phyloP scores from a whole-genome alignment of 768 basidiomycete species.

The Auriculariales sp. region DNA sequence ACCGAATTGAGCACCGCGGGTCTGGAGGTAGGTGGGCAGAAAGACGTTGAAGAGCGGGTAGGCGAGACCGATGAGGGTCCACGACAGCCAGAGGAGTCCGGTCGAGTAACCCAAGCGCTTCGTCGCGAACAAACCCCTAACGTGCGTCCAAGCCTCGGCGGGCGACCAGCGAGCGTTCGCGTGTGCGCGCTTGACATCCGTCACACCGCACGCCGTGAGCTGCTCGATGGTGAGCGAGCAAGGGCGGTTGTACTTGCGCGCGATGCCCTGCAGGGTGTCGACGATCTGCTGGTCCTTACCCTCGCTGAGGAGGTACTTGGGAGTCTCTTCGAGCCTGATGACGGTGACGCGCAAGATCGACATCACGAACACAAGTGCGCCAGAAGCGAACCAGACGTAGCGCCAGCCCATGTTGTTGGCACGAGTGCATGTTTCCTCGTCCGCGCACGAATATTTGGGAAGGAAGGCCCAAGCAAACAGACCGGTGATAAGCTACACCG shows the following conservation, averaged over 20 bases:
- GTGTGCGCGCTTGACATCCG: conserved; percentile 11
- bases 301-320: conserved; percentile 39
- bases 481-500: conserved; percentile 13
- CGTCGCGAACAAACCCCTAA: conserved; percentile 49
- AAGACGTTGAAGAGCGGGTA: conserved; percentile 40
- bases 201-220: conserved; percentile 16
- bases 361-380: conserved; percentile 36
- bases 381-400: conserved; percentile 39
- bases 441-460: conserved; percentile 35
- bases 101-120: conserved; percentile 53
- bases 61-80: conserved; percentile 30
- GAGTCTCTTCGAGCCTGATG: conserved; percentile 41
- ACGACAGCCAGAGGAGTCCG: conserved; percentile 19
- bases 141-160: conserved; percentile 20
- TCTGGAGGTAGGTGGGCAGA: conserved; percentile 32
- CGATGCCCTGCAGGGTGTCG: conserved; percentile 31
- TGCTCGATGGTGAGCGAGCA: conserved; percentile 29
- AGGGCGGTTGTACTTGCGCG: conserved; percentile 32
- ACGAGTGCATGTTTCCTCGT: conserved; percentile 19
- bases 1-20: conserved; percentile 5
- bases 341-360: conserved; percentile 37
- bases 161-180: conserved; percentile 10
- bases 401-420: conserved; percentile 51
- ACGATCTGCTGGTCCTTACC: conserved; percentile 39
- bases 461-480: conserved; percentile 43